These are phyloP conservation scores for Arthrobotrys iridis DNA, from an alignment of 2,329 filamentous ascomycete species.

Conservation along the genomic window DNA sequence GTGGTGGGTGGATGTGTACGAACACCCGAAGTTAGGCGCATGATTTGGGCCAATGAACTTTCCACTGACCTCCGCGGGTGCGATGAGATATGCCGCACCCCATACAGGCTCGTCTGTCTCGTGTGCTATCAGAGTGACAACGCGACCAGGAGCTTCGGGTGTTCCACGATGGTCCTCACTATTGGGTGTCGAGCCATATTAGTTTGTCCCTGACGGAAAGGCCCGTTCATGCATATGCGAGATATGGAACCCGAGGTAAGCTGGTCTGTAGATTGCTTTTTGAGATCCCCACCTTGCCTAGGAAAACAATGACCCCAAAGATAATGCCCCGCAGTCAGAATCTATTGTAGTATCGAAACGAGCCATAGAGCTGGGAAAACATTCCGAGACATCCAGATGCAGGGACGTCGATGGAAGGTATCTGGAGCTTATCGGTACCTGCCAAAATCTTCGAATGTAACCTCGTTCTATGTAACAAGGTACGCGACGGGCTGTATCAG, in stretches of 20 bases:
- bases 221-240: slow-evolving; percentile 35
- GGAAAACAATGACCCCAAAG: slow-evolving; percentile 60
- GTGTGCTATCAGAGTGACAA: slow-evolving; percentile 89
- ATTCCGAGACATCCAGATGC: slow-evolving; percentile 40
- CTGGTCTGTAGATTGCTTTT: slow-evolving; percentile 34
- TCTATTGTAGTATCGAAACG: slow-evolving; percentile 22
- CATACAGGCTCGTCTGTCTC: slow-evolving; percentile 75
- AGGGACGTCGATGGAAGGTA: slow-evolving; percentile 36
- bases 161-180: slow-evolving; percentile 97
- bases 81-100: slow-evolving; percentile 92
- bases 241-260: slow-evolving; percentile 51
- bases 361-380: slow-evolving; percentile 48
- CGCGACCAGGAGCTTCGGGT: slow-evolving; percentile 83
- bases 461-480: slow-evolving; percentile 63
- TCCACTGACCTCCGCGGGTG: slow-evolving; percentile 69
- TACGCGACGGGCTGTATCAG: slow-evolving; percentile 67
- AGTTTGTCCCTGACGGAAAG: slow-evolving; percentile 50
- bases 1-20: slow-evolving; percentile 6
- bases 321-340: slow-evolving; percentile 48
- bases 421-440: slow-evolving; percentile 70
- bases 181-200: slow-evolving; percentile 47
- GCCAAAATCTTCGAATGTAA: slow-evolving; percentile 97
- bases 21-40: slow-evolving; percentile 26
- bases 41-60: slow-evolving; percentile 18
- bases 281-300: slow-evolving; percentile 52